A percentile compares a stretch with the other conserved stretches of the same genome.
These are phyloP conservation scores for Hyphopichia burtonii DNA, from an alignment of 1,139 yeast genomes.

Conservation along the genomic window DNA sequence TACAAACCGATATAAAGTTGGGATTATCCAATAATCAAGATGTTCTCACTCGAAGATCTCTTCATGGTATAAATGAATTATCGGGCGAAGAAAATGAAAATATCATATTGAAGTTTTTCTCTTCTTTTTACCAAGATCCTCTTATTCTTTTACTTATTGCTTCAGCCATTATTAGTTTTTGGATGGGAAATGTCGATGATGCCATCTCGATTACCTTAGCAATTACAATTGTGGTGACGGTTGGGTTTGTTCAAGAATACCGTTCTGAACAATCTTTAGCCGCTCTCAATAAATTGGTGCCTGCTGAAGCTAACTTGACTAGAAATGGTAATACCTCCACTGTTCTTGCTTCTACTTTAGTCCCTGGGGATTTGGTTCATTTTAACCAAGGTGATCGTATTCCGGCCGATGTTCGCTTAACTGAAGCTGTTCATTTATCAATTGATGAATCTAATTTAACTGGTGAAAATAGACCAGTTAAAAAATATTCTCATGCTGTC, in stretches of 20 bases:
- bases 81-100: constrained; percentile 74
- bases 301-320: constrained; percentile 88
- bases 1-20: constrained; percentile 54
- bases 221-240: constrained; percentile 84
- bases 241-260: constrained; percentile 95
- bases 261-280: constrained; percentile 90
- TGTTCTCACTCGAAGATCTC: constrained; percentile 62
- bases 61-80: constrained; percentile 79
- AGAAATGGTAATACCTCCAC: constrained; percentile 73
- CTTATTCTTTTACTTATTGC: constrained; percentile 82
- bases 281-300: constrained; percentile 87
- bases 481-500: constrained; percentile 45
- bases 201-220: constrained; percentile 89
- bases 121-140: constrained; percentile 86
- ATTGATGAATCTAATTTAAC: constrained; percentile 93
- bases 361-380: constrained; percentile 92
- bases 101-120: constrained; percentile 62
- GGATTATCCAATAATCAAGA: constrained; percentile 75
- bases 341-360: constrained; percentile 81
- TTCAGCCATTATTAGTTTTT: constrained; percentile 77
- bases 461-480: constrained; percentile 88
- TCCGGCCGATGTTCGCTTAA: constrained; percentile 87
- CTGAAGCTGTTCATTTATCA: constrained; percentile 71
- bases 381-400: constrained; percentile 90
- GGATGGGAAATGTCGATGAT: constrained; percentile 93